Evolutionary conservation across 2,329 filamentous ascomycete genomes (phyloP).

Genomic region (Scedosporium apiospermum): DNA sequence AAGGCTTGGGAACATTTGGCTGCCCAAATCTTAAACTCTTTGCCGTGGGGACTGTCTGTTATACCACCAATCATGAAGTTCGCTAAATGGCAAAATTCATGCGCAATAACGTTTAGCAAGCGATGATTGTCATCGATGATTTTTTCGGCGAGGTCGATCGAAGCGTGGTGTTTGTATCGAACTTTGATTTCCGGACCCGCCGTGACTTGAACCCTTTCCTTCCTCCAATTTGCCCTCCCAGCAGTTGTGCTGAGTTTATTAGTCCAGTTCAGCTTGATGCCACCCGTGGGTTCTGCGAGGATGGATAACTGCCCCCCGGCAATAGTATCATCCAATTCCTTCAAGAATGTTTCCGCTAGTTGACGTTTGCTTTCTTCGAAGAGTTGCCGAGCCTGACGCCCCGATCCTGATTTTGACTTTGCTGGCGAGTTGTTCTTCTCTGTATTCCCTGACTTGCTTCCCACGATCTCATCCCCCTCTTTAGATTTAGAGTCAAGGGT

Average conservation of each 20-base stretch:
- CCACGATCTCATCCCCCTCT: too few species aligned
- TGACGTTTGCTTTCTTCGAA: slow-evolving; percentile 55
- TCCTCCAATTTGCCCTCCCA: slow-evolving; percentile 64
- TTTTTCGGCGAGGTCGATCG: slow-evolving; percentile 82
- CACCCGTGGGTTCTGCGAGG: slow-evolving; percentile 55
- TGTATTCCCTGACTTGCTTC: too few species aligned
- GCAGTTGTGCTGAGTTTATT: slow-evolving; percentile 74
- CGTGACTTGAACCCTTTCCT: slow-evolving; percentile 39
- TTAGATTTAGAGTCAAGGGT: too few species aligned
- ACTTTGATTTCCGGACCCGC: neutral
- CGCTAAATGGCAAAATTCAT: slow-evolving; percentile 91
- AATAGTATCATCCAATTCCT: slow-evolving; percentile 58
- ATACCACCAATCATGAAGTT: slow-evolving; percentile 81
- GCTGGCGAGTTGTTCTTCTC: too few species aligned
- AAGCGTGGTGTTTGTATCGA: slow-evolving; percentile 51
- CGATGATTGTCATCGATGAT: slow-evolving; percentile 71
- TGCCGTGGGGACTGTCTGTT: slow-evolving; percentile 69
- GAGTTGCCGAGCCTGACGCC: slow-evolving; percentile 39
- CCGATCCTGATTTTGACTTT: slow-evolving; percentile 20
- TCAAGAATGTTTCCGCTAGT: slow-evolving; percentile 54
- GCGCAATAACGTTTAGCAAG: slow-evolving; percentile 82
- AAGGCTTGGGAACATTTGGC: slow-evolving; percentile 46
- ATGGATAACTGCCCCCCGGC: slow-evolving; percentile 48
- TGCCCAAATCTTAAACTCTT: slow-evolving; percentile 73
- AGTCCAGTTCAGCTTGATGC: slow-evolving; percentile 63